These are phyloP conservation scores for Lecanicillium sp. DNA, from an alignment of 2,329 filamentous ascomycete species.

Conservation along the genomic window DNA sequence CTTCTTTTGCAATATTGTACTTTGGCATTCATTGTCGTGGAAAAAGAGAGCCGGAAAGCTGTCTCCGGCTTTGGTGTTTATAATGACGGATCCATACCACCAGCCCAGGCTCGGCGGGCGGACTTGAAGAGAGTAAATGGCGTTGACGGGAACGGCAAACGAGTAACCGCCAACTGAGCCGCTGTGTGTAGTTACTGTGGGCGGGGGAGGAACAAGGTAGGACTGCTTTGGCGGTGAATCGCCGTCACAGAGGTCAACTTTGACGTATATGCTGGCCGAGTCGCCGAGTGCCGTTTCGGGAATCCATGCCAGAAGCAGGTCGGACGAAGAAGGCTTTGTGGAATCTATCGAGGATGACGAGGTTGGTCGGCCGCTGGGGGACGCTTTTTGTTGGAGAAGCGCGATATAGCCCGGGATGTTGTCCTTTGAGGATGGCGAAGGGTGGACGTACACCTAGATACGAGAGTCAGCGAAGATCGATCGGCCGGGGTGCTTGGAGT, in stretches of 20 bases:
- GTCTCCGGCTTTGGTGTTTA: constrained; percentile 85
- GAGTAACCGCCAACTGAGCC: constrained; percentile 71
- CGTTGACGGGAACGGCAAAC: constrained; percentile 83
- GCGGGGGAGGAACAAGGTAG: constrained; percentile 85
- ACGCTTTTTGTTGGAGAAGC: constrained; percentile 78
- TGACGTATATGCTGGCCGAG: constrained; percentile 82
- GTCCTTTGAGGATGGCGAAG: constrained; percentile 85
- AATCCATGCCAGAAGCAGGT: constrained; percentile 85
- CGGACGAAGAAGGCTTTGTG: constrained; percentile 49
- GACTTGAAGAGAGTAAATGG: constrained; percentile 85
- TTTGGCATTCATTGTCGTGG: constrained; percentile 94
- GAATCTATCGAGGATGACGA: constrained; percentile 24
- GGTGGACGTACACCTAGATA: constrained; percentile 83
- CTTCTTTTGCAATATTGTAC: constrained; percentile 90
- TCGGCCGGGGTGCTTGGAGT: no score
- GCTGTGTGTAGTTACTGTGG: constrained; percentile 70
- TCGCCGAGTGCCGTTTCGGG: constrained; percentile 85
- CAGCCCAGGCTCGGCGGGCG: constrained; percentile 89
- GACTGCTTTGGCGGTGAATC: constrained; percentile 77
- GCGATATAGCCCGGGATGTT: constrained; percentile 94
- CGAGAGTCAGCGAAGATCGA: constrained; percentile 11
- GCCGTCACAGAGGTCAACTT: constrained; percentile 81
- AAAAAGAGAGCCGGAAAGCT: constrained; percentile 96
- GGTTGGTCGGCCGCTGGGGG: constrained; percentile 29
- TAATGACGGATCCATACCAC: constrained; percentile 96